These are phyloP conservation scores for Crithidia bombi DNA, from an alignment of 208 protist species.

Conservation along the genomic window DNA sequence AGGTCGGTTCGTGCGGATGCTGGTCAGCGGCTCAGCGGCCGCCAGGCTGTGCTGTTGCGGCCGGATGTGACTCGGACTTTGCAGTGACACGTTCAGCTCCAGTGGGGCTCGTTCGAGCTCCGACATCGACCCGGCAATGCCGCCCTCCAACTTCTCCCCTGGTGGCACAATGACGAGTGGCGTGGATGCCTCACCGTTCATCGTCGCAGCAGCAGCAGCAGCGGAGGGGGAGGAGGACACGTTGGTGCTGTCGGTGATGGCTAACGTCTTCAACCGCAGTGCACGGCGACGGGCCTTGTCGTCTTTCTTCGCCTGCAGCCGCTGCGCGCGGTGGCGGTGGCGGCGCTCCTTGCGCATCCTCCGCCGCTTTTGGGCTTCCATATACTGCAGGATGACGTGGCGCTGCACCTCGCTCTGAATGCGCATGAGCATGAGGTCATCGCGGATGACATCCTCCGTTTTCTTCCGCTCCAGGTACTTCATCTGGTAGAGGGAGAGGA, in stretches of 20 bases:
- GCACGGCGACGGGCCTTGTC: background rate
- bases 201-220: too few species aligned
- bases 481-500: conserved; percentile 45
- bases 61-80: background rate
- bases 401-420: conserved; percentile 31
- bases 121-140: background rate
- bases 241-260: background rate
- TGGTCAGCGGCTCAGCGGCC: background rate
- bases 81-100: background rate
- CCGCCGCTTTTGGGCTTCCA: conserved; percentile 12
- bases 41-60: conserved; percentile 9
- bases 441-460: conserved; percentile 41
- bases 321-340: conserved; percentile 14
- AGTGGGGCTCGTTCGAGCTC: conserved; percentile 14
- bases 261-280: background rate
- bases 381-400: conserved; percentile 28
- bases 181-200: too few species aligned
- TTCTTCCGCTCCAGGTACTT: conserved; percentile 38
- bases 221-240: background rate
- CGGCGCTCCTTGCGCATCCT: conserved; percentile 10
- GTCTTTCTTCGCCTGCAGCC: conserved; percentile 7
- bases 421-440: conserved; percentile 40
- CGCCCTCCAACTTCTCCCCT: background rate
- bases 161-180: conserved; percentile 8
- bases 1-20: background rate